A percentile compares a stretch with the other conserved stretches of the same genome.
Conservation (phyloP, 768 basidiomycete species). For the Pisolithus marmoratus region DNA sequence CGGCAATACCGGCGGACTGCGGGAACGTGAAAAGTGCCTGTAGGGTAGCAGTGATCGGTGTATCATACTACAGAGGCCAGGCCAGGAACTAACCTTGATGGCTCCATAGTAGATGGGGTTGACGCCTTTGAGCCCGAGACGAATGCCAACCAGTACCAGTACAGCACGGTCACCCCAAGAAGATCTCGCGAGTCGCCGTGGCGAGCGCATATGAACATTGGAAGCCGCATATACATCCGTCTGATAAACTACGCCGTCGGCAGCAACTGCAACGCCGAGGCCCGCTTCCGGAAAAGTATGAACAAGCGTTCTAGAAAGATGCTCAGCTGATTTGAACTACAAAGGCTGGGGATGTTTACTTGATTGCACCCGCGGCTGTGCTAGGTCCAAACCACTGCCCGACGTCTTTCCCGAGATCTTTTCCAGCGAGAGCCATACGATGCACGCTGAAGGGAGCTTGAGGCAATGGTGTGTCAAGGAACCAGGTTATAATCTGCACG, state of each 20-base stretch:
- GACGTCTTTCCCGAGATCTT: conserved; percentile 90
- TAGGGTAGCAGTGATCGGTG: not conserved
- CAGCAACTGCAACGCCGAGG: conserved; percentile 75
- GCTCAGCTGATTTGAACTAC: not conserved
- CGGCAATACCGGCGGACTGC: conserved; percentile 94
- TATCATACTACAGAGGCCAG: not conserved
- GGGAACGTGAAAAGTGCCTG: conserved; percentile 88
- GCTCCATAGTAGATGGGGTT: conserved; percentile 93
- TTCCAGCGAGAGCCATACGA: conserved; percentile 91
- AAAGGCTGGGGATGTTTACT: conserved; percentile 37
- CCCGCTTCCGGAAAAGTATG: conserved; percentile 75
- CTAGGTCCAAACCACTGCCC: conserved; percentile 99
- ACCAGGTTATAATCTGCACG: conserved; percentile 90
- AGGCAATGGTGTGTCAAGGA: conserved; percentile 82
- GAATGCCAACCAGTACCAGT: conserved; percentile 76
- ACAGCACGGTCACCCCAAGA: conserved; percentile 83
- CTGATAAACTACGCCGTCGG: conserved; percentile 78
- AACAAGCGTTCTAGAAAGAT: conserved; percentile 58
- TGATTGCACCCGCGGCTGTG: conserved; percentile 95
- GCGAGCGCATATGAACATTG: conserved; percentile 24
- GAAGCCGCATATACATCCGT: conserved; percentile 84
- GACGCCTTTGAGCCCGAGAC: conserved; percentile 88
- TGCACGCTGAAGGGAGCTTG: conserved; percentile 92
- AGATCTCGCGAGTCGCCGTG: conserved; percentile 24
- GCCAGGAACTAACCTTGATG: conserved; percentile 48